phyloP scores from a whole-genome alignment of 208 protist species.

The Novymonas esmeraldas region DNA sequence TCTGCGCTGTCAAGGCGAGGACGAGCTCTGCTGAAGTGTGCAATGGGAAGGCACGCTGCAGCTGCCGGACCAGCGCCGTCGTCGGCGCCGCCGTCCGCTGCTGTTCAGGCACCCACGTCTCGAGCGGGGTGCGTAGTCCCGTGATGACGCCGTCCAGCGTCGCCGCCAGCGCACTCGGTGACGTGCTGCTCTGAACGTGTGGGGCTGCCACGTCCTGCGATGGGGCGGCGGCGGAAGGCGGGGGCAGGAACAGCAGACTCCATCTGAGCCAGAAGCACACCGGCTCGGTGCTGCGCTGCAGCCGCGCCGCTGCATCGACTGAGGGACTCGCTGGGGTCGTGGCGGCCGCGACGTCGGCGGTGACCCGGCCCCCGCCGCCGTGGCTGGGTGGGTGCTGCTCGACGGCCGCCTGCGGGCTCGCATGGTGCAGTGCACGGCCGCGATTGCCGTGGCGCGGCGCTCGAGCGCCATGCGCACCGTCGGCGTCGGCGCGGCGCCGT shows the following conservation, averaged over 20 bases:
- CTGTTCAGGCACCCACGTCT: background rate
- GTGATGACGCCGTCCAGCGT: background rate
- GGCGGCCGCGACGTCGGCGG: background rate
- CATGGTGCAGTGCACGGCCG: no score
- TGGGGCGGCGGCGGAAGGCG: background rate
- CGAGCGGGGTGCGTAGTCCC: background rate
- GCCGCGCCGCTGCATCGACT: conserved; percentile 13
- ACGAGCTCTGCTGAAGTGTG: background rate
- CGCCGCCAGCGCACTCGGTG: background rate
- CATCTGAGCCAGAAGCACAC: conserved; percentile 31
- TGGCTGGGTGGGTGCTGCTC: background rate
- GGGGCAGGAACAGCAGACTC: conserved; percentile 19
- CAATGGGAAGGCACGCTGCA: conserved; percentile 19
- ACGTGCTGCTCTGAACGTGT: background rate
- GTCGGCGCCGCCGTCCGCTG: background rate
- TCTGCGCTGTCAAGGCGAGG: conserved; percentile 5
- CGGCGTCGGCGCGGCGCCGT: background rate
- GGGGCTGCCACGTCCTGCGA: background rate
- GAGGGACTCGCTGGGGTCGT: background rate
- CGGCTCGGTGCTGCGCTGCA: conserved; percentile 20
- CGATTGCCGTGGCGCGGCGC: no score
- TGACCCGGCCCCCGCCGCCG: background rate
- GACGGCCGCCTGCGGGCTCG: background rate
- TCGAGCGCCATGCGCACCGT: no score
- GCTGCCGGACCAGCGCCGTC: conserved; percentile 6